Base-by-base conservation (phyloP, 257 asterid genomes). In the Nicotiana obtusifolia region DNA sequence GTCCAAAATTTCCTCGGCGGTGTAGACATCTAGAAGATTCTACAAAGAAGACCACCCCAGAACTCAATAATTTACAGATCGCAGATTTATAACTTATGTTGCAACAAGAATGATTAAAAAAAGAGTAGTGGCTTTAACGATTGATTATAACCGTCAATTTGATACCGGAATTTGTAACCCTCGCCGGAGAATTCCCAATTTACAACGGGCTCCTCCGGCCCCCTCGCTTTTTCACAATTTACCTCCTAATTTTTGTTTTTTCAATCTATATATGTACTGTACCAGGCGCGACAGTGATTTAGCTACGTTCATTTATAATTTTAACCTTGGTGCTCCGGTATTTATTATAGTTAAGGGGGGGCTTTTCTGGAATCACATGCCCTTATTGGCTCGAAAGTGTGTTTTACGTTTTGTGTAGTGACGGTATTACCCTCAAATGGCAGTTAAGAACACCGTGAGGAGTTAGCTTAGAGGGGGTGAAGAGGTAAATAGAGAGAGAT, bases 1-100 rank as follows among this genome's bases (percentile, higher is more conserved):
- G 86, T 81, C 88, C 97, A 90, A 17, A 88, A 89, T 86, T 89
- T 89, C 83, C 76, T 91, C 90, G 87, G 88, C 77, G 98, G 97
- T 84, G 97, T 85, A 81, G 94, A 91, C 95, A 95, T 95, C 73
- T 53, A 81, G 28, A 14, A 81, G 56, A 81, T 14, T 79, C 60
- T 80, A 84, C 53, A 65, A 56, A 16, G 31, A 11, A 1, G 47
- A 76, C 37, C 65, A 3, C 15, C 44, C 77, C 16, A 79, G 37
- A 59, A 61, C 82, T 35, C 41, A 68, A 37, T 19, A 64, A 47
- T 64, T 64, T 59, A 80, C 28, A 24, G 37, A 66, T 68, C 77
- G 3, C 33, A 30, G 88, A 84, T 85, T 90, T 92, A 91, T 89
- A 88, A 91, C 93, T 85, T 86, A 41, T 1, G 91, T 93, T 93